Percentiles rank a stretch among this genome's conserved stretches.
These are phyloP conservation scores for Ophiostoma perfectum DNA, from an alignment of 2,329 filamentous ascomycete species.

Conservation along the genomic window DNA sequence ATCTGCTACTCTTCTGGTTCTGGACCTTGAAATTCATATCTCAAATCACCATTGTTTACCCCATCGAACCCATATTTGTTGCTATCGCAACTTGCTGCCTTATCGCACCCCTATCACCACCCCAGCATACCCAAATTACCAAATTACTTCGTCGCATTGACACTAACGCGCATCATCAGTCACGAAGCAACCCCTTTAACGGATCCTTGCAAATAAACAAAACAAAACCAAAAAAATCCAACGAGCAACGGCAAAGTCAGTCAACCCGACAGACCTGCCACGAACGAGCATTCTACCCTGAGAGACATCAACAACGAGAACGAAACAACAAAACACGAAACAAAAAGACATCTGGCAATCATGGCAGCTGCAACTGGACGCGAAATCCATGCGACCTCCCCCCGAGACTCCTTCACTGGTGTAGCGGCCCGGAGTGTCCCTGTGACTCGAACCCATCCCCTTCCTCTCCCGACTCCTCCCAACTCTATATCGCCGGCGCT, in stretches of 20 bases:
- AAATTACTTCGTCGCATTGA: constrained; percentile 7
- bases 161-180: constrained; percentile 15
- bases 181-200: constrained; percentile 10
- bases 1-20: not conserved
- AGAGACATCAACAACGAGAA: constrained; percentile 12
- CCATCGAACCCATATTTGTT: not conserved
- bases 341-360: constrained; percentile 50
- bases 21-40: not conserved
- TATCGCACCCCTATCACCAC: constrained; percentile 2
- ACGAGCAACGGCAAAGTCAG: not conserved
- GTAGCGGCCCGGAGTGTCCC: constrained; percentile 62
- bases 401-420: constrained; percentile 67
- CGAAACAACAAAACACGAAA: constrained; percentile 18
- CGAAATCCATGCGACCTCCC: constrained; percentile 59
- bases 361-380: constrained; percentile 59
- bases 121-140: not conserved
- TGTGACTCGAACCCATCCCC: constrained; percentile 57
- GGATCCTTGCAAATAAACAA: constrained; percentile 15
- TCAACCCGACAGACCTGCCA: not conserved
- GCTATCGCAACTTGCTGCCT: not conserved
- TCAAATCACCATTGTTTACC: not conserved
- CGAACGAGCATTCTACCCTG: not conserved
- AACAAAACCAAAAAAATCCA: constrained; percentile 1
- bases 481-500: constrained; percentile 91
- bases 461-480: constrained; percentile 85